phyloP scores from a whole-genome alignment of 192 early-diverging fungal species.

The Phlyctochytrium planicorne region DNA sequence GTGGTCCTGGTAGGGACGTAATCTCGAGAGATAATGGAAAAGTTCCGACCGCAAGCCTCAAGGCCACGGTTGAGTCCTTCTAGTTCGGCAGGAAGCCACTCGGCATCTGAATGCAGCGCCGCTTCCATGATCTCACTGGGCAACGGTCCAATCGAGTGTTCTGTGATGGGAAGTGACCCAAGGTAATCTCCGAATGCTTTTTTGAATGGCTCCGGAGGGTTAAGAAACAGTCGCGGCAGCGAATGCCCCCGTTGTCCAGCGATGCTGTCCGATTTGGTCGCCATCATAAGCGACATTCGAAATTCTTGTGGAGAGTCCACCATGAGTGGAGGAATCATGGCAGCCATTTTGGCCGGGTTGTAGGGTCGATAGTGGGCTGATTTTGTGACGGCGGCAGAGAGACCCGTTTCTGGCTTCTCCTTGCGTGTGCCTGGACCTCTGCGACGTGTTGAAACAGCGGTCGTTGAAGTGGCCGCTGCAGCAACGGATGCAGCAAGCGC shows the following conservation, averaged over 20 bases:
- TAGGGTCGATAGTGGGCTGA: conserved; percentile 4
- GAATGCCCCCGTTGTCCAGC: background rate
- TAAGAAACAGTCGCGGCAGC: background rate
- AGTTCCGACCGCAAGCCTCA: conserved; percentile 24
- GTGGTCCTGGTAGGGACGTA: conserved; percentile 3
- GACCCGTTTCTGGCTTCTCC: conserved; percentile 12
- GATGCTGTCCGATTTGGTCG: background rate
- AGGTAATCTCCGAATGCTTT: background rate
- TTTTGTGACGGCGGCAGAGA: conserved; percentile 10
- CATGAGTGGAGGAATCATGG: conserved; percentile 14
- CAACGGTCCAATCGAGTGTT: conserved; percentile 11
- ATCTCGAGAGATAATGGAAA: conserved; percentile 18
- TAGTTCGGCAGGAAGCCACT: conserved; percentile 20
- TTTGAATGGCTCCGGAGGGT: background rate
- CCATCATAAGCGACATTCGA: background rate
- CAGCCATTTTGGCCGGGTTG: conserved; percentile 24
- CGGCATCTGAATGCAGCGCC: background rate
- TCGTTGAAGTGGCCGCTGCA: background rate
- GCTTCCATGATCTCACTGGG: conserved; percentile 16
- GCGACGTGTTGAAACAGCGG: conserved; percentile 11
- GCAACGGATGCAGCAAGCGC: background rate
- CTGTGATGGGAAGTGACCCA: background rate
- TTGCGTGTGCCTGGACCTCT: background rate
- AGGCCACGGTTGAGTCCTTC: conserved; percentile 24
- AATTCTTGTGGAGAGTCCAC: background rate